Evolutionary conservation across 2,329 filamentous ascomycete genomes (phyloP), one percentile per base, ranked within the genome.

Genomic region (Aureobasidium sp.): DNA sequence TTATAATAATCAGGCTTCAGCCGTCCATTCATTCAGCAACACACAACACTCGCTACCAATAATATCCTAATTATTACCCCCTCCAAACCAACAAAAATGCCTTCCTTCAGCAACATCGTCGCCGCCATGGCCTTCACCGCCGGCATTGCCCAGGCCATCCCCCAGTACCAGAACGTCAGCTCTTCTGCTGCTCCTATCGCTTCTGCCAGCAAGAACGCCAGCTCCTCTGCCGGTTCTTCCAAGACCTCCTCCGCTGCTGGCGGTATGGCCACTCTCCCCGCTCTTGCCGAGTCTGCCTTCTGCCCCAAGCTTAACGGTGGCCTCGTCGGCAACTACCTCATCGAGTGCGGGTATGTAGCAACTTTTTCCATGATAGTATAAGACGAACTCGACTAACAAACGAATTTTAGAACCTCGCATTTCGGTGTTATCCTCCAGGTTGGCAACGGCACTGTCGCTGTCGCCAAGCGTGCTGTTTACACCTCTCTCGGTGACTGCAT

Each of bases 1-100:
- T 59, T 49, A 49, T 59, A 59, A 59, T 50, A 59, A 34, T 58
- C 57, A 59, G 57, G 57, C 57, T 59, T 59, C 57, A 59, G 57
- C 57, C 57, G 57, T 59, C 57, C 57, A 59, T 59, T 59, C 57
- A 25, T 59, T 59, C 45, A 59, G 27, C 54, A 59, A 41, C 21
- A 1, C 57, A 30, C 36, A 21, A 59, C 59, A 61, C 42, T 61
- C 59, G 59, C 50, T 61, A 41, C 34, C 30, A 61, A 47, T 53
- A 53, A 61, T 45, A 49, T 42, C 47, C 48, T 53, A 61, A 45
- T 53, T 61, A 61, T 44, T 61, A 59, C 41, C 54, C 41, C 41
- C 30, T 32, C 34, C 57, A 50, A 58, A 59, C 45, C 44, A 50
- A 42, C 59, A 61, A 61, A 57, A 62, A 62, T 58, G 61, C 47